Evolutionary conservation across 2,329 filamentous ascomycete species (phyloP).

Genomic region (Penicillium sp.): DNA sequence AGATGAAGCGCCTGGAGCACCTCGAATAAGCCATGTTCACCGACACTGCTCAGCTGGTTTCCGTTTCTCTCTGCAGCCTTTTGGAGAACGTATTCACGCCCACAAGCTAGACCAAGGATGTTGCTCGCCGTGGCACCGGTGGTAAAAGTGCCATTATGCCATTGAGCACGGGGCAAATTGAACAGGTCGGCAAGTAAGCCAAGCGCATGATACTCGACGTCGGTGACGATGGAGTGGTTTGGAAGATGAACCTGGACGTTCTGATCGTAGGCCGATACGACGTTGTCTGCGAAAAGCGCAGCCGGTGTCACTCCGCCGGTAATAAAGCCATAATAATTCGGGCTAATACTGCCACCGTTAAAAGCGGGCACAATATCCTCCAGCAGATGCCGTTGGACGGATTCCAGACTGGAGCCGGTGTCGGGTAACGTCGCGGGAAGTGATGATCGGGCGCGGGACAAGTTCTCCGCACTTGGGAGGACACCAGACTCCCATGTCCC

Average conservation of each 20-base stretch:
- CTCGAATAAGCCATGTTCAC: conserved; percentile 66
- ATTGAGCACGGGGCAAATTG: conserved; percentile 54
- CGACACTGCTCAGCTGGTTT: conserved; percentile 51
- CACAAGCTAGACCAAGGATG: conserved; percentile 65
- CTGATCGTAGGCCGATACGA: conserved; percentile 80
- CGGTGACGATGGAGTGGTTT: conserved; percentile 70
- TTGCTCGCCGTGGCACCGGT: conserved; percentile 70
- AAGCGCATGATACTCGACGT: conserved; percentile 72
- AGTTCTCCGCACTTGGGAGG: conserved; percentile 30
- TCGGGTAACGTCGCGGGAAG: conserved; percentile 30
- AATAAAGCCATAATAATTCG: conserved; percentile 84
- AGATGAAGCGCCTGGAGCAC: conserved; percentile 66
- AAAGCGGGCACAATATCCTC: conserved; percentile 55
- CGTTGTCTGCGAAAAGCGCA: conserved; percentile 76
- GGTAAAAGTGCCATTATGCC: conserved; percentile 77
- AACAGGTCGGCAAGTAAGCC: conserved; percentile 68
- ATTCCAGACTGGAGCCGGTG: conserved; percentile 32
- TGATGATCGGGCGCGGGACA: conserved; percentile 35
- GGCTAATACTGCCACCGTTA: conserved; percentile 63
- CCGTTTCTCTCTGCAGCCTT: conserved; percentile 43
- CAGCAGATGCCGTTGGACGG: conserved; percentile 39
- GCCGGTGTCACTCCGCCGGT: conserved; percentile 78
- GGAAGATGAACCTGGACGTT: conserved; percentile 82
- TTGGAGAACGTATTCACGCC: conserved; percentile 59
- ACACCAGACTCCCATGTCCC: conserved; percentile 31